These are phyloP conservation scores for Chrysosporium keratinophilum DNA, from an alignment of 2,329 filamentous ascomycete genomes.

Conservation along the genomic window DNA sequence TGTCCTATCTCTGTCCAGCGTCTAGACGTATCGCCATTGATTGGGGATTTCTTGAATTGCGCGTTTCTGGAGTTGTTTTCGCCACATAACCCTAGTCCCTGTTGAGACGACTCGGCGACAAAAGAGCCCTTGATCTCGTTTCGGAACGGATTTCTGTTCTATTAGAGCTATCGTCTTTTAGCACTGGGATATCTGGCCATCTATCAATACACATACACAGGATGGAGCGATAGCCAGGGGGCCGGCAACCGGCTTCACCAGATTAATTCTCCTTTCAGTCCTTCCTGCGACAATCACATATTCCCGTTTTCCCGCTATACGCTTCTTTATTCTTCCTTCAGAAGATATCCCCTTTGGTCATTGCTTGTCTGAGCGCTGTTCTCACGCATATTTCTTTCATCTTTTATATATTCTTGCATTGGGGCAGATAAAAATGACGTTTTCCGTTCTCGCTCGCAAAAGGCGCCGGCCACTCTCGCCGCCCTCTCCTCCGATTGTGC, in stretches of 20 bases:
- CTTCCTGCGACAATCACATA: neutral
- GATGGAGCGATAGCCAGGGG: conserved; percentile 7
- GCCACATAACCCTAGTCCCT: neutral
- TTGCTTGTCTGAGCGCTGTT: neutral
- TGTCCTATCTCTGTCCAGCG: no score
- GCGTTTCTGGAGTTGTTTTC: neutral
- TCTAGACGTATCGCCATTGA: no score
- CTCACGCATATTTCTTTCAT: neutral
- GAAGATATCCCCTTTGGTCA: neutral
- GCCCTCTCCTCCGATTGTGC: conserved; percentile 20
- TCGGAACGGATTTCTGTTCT: no score
- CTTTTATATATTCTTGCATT: neutral
- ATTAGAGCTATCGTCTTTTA: neutral
- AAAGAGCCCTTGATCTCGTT: no score
- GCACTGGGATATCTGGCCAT: neutral
- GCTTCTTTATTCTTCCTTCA: neutral
- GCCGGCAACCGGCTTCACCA: conserved; percentile 1
- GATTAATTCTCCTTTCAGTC: neutral
- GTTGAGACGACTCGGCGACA: neutral
- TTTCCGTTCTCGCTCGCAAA: conserved; percentile 14
- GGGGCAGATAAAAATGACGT: conserved; percentile 18
- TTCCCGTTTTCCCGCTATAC: neutral
- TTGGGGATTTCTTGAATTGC: no score
- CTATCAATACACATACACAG: neutral
- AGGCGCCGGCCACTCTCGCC: conserved; percentile 18